These are phyloP conservation scores for Cyberlindnera xylosilytica DNA, from an alignment of 805 yeast genomes.

Conservation along the genomic window DNA sequence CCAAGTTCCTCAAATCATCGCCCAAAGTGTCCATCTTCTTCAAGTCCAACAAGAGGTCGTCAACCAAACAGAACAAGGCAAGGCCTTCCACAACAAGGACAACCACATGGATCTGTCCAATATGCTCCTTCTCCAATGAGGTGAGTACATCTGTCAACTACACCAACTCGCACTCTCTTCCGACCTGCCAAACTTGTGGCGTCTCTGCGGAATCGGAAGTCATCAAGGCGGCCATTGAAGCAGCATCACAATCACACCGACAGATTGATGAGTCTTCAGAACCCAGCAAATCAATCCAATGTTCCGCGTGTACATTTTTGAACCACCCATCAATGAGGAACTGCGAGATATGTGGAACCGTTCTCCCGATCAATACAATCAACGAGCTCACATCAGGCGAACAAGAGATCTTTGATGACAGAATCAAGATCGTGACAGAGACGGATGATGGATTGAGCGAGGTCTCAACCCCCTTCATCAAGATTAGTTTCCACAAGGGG, in stretches of 20 bases:
- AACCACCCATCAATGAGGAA: slow-evolving; percentile 75
- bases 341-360: slow-evolving; percentile 88
- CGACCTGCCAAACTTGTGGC: slow-evolving; percentile 63
- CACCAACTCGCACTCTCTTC: slow-evolving; percentile 30
- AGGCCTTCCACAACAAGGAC: slow-evolving; percentile 4
- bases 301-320: slow-evolving; percentile 69
- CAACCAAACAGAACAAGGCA: slow-evolving; percentile 3
- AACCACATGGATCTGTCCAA: slow-evolving; percentile 79
- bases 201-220: slow-evolving; percentile 40
- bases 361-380: slow-evolving; percentile 33
- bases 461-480: slow-evolving; percentile 37
- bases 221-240: slow-evolving; percentile 32
- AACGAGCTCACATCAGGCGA: slow-evolving; percentile 18
- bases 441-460: slow-evolving; percentile 28
- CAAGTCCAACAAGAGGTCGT: slow-evolving; percentile 15
- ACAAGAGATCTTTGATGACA: slow-evolving; percentile 30
- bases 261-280: too few species aligned
- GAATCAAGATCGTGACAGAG: slow-evolving; percentile 31
- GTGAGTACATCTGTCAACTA: slow-evolving; percentile 31
- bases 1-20: slow-evolving; percentile 69
- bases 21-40: slow-evolving; percentile 63
- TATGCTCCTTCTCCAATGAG: slow-evolving; percentile 71
- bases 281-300: slow-evolving; percentile 25
- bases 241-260: neutral
- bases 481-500: slow-evolving; percentile 71